Base-by-base conservation (phyloP, 306 rosid species). In the Cajanus cajan region DNA sequence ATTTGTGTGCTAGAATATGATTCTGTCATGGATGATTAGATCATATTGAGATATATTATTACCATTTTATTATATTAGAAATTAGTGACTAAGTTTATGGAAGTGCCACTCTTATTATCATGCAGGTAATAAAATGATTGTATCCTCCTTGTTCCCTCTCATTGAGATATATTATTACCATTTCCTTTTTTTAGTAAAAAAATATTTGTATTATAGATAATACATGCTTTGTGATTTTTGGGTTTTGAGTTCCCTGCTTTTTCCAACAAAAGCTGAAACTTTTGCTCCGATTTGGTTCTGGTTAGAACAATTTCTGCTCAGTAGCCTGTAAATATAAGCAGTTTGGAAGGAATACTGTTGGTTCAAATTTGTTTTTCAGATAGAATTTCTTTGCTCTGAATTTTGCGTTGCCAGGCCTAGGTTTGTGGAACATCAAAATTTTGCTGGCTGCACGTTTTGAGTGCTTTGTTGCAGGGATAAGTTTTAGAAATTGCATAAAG, bases 201-300 rank as follows among this genome's bases (percentile, higher is more conserved):
- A 28, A 28, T 28, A 28, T 28, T 28, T 28, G 3, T 28, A 28
- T 28, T 24, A 15, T 28, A 1, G 33, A 57, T 48, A 31, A 9
- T 2, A 2, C 25, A 25, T 4, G 21, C 34, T 41, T 13, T 70
- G 21, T 43, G 63, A 67, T 62, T 73, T n/a, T 64, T 43, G 77
- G 75, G 78, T 79, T 71, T 70, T 59, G 18, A 19, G 55, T 62
- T 76, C 25, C 4, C 8, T 43, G 66, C 16, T 51, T 77, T 71
- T 79, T 28, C 7, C 34, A 1, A 43, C 24, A 8, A 80, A 76
- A 74, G 44, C 11, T 58, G 44, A 18, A 28, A 52, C 12, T 11
- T 55, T 48, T 76, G 61, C 34, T 64, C 43, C 62, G 73, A 83
- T 80, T 70, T 72, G 71, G 62, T 66, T 72, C 21, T 55, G 37